These are phyloP conservation scores for Acacia concinna DNA, from an alignment of 331 rosid genomes.

Conservation along the genomic window DNA sequence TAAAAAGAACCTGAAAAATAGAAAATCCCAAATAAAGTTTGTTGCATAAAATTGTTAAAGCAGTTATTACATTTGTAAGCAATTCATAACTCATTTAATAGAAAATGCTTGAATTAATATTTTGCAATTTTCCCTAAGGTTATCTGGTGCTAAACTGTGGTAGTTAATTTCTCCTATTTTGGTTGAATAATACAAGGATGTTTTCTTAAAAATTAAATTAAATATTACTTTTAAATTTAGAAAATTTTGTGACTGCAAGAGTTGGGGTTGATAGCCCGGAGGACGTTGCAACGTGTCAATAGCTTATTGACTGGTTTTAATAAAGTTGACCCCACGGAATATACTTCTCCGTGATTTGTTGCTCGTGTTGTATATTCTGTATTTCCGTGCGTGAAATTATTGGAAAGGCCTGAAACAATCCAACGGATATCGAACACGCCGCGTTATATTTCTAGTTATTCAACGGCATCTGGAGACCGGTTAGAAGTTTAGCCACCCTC, in stretches of 20 bases:
- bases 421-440: background rate
- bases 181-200: too few species aligned
- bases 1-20: too few species aligned
- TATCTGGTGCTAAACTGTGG: background rate
- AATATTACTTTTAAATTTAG: background rate
- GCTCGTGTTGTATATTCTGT: background rate
- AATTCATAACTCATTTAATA: too few species aligned
- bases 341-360: constrained; percentile 9
- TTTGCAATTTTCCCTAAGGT: too few species aligned
- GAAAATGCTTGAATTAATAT: too few species aligned
- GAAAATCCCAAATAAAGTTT: too few species aligned
- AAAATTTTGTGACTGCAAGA: background rate
- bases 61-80: too few species aligned
- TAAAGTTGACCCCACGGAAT: background rate
- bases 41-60: too few species aligned
- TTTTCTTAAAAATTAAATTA: background rate
- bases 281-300: background rate
- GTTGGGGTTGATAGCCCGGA: background rate
- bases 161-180: background rate
- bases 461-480: constrained; percentile 28
- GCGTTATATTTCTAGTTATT: constrained; percentile 12
- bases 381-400: constrained; percentile 19
- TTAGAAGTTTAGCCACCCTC: constrained; percentile 13
- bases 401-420: constrained; percentile 31
- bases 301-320: fast-evolving